These are phyloP conservation scores for Komagataella pseudopastoris DNA, from an alignment of 805 yeast genomes.

Conservation along the genomic window DNA sequence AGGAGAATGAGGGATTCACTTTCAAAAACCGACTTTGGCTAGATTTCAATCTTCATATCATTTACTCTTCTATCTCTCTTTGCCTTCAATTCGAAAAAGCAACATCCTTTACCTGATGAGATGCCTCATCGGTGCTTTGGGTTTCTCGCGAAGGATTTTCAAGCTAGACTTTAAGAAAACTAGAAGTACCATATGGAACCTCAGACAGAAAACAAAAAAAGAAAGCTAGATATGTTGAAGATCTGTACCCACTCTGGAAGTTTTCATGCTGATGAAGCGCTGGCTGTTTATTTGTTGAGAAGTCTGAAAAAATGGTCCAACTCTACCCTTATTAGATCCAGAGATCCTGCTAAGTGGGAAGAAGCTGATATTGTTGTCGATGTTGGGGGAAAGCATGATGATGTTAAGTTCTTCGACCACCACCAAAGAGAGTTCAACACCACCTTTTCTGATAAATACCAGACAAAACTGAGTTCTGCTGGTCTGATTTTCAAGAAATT, in stretches of 20 bases:
- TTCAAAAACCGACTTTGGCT: no score
- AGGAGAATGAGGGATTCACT: background rate
- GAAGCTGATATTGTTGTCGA: constrained; percentile 86
- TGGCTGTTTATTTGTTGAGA: constrained; percentile 80
- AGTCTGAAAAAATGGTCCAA: constrained; percentile 54
- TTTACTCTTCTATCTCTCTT: background rate
- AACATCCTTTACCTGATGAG: background rate
- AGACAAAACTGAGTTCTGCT: constrained; percentile 84
- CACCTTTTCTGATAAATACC: constrained; percentile 46
- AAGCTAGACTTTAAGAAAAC: background rate
- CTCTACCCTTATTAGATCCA: constrained; percentile 66
- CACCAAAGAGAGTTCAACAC: constrained; percentile 88
- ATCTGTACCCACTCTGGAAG: constrained; percentile 90
- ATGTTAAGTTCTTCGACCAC: constrained; percentile 79
- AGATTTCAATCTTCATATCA: no score
- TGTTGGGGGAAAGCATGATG: constrained; percentile 87
- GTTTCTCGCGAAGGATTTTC: background rate
- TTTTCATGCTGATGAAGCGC: constrained; percentile 94
- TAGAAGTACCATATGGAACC: background rate
- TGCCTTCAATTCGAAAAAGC: background rate
- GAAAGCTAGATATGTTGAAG: constrained; percentile 22
- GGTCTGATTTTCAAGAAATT: constrained; percentile 85
- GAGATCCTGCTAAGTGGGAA: constrained; percentile 77
- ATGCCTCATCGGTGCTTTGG: background rate
- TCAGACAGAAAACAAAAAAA: background rate